Base-by-base conservation (phyloP, 768 basidiomycete genomes). In the Amanita pallidorosea region DNA sequence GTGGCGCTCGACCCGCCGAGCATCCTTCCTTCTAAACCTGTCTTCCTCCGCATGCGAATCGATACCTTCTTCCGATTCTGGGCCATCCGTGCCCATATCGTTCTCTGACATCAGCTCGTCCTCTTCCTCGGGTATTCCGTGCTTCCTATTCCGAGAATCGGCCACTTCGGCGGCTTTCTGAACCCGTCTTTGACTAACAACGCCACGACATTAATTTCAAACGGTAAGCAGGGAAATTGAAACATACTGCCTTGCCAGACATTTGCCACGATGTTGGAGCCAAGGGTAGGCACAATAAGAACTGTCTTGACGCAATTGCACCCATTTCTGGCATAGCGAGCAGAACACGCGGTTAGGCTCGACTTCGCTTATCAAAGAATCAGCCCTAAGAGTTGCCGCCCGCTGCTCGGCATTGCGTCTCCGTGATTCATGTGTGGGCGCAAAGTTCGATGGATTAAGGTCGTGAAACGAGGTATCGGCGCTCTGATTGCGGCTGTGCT, bases 221-320 rank as follows among this genome's bases (percentile, higher is more conserved):
- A 40, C 15, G 40, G 29, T 41, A 44, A 35, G 35, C 29, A 41
- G 20, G 18, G 41, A 55, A 46, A 40, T n/a, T 53, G 40, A 44
- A 51, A 54, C 80, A 60, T 62, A 88, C 85, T 79, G 73, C 59
- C 84, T 66, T n/a, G 78, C 75, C 41, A 85, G 61, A 67, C 87
- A 88, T 63, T 87, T 89, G 22, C 72, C 76, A 17, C 83, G 76
- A 63, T 89, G 87, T 65, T 85, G 83, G 52, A 80, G 61, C 87
- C 86, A 89, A 35, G 87, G 86, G 60, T 88, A 86, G 47, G 86
- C 83, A 56, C 86, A 89, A 61, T 83, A 89, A 8, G 79, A 77
- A 53, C 78, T 80, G 57, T 89, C 86, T 61, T 87, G 85, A 37
- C 87, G 65, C 17, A 89, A 71, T 63, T 88, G 87, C 1, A 89